Evolutionary conservation across 805 yeast genomes (phyloP).

Genomic region (Candida koratica): DNA sequence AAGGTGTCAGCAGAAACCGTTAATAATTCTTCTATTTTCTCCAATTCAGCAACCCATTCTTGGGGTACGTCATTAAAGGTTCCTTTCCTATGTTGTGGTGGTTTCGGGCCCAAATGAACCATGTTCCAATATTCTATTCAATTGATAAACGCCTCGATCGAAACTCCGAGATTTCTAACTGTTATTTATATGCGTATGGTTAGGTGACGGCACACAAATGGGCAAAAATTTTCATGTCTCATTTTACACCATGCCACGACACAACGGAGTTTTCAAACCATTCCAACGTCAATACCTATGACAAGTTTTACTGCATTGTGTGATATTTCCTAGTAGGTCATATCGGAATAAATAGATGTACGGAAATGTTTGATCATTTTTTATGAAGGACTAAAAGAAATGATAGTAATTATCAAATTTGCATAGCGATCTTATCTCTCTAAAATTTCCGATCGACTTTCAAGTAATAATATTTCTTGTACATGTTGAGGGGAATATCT

Average conservation of each 20-base stretch:
- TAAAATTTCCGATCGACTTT: too few species aligned
- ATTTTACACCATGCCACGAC: not conserved
- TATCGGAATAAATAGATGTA: too few species aligned
- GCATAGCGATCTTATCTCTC: too few species aligned
- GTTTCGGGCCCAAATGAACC: constrained; percentile 84
- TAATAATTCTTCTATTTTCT: constrained; percentile 56
- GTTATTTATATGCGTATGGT: constrained; percentile 7
- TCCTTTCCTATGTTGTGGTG: constrained; percentile 75
- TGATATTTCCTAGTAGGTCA: too few species aligned
- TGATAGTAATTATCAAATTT: too few species aligned
- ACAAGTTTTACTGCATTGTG: too few species aligned
- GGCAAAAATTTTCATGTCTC: constrained; percentile 2
- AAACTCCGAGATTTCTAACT: too few species aligned
- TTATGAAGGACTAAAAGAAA: too few species aligned
- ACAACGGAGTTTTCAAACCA: constrained; percentile 1
- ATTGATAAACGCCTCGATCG: not conserved
- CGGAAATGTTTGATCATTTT: too few species aligned
- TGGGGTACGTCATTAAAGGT: constrained; percentile 60
- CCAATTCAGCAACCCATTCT: constrained; percentile 54
- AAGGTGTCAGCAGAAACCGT: constrained; percentile 59
- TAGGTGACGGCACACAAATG: constrained; percentile 7
- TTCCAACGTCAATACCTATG: too few species aligned
- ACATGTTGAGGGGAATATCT: too few species aligned
- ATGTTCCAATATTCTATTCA: constrained; percentile 32
- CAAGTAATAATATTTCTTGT: too few species aligned